Conservation (phyloP, 1,284 basidiomycete species). For the Vanrija sp. region DNA sequence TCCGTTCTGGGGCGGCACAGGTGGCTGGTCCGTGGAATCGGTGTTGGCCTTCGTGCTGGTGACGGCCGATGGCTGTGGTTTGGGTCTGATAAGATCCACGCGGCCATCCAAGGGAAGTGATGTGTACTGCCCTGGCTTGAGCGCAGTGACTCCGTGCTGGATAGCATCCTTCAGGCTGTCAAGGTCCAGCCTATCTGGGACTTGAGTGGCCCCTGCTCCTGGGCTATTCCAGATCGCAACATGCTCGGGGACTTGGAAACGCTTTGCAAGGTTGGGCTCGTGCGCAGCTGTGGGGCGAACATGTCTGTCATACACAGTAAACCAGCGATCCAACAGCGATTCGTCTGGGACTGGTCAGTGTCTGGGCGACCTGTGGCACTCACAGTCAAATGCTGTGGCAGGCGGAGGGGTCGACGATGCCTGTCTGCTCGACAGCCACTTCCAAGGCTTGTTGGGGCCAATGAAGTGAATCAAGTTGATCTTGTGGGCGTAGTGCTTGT, state of each 20-base stretch:
- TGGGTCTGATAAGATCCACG: conserved; percentile 66
- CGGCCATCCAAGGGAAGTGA: conserved; percentile 79
- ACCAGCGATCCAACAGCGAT: conserved; percentile 82
- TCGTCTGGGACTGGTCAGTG: conserved; percentile 31
- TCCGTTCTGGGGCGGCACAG: conserved; percentile 42
- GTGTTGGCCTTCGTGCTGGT: conserved; percentile 5
- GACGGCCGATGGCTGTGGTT: conserved; percentile 15
- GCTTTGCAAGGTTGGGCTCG: conserved; percentile 43
- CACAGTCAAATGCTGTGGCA: conserved; percentile 42
- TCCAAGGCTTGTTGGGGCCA: conserved; percentile 90
- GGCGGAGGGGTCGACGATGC: conserved; percentile 48
- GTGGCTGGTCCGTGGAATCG: neutral
- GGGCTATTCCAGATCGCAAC: conserved; percentile 65
- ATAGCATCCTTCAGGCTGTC: conserved; percentile 67
- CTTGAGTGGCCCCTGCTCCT: conserved; percentile 28
- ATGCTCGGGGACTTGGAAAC: conserved; percentile 67
- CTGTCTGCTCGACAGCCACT: conserved; percentile 62
- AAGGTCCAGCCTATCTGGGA: conserved; percentile 54
- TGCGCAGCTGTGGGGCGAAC: conserved; percentile 57
- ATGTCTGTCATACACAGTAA: conserved; percentile 78
- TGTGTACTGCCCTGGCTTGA: conserved; percentile 65
- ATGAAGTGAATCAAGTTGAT: conserved; percentile 94
- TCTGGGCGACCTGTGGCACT: conserved; percentile 7
- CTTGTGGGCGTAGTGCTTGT: conserved; percentile 81
- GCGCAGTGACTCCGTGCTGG: conserved; percentile 55